Evolutionary conservation across 495 filamentous ascomycete species (phyloP), one percentile per base, ranked within the genome.

Genomic region (Penicillium bialowiezense): DNA sequence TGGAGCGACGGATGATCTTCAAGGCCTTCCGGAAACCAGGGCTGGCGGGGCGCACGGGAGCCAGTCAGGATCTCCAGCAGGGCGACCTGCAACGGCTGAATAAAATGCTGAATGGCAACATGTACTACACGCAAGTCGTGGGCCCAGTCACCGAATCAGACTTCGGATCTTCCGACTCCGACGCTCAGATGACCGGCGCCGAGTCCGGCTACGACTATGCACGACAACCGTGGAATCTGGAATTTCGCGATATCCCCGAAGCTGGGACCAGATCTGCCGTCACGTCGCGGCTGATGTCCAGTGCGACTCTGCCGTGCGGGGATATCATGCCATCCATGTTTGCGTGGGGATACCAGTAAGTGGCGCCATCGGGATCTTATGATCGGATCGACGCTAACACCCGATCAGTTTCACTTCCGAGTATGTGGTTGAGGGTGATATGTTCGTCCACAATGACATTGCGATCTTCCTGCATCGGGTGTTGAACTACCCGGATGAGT

Each of bases 1-100:
- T 80, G 36, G 79, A 85, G 58, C 80, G 84, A 43, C 81, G 82
- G 55, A 66, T 87, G 54, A 64, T 88, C 50, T 89, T 84, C 74
- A 83, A 82, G 59, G 85, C 86, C 29, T 73, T 68, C 42, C 71
- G 78, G 49, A 76, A 70, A 50, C 65, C 72, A 17, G 64, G 65
- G 17, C 46, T 66, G 60, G 65, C 60, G 43, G 47, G 57, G 15
- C 74, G 72, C 31, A 62, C 66, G 7, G 72, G 73, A 19, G 70
- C 68, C 33, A 72, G 69, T 53, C 73, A 75, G 48, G 71, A 75
- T 51, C 49, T 74, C 20, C 66, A 69, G 21, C 68, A 62, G 20
- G 55, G 58, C 5, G 72, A 78, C 36, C 48, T 72, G 36, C 72
- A 74, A 52, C 68, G 68, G 15, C 57, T 73, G 50, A 72, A 68